Base-by-base conservation (phyloP, 2,329 filamentous ascomycete genomes). In the Rhynchosporium secalis region DNA sequence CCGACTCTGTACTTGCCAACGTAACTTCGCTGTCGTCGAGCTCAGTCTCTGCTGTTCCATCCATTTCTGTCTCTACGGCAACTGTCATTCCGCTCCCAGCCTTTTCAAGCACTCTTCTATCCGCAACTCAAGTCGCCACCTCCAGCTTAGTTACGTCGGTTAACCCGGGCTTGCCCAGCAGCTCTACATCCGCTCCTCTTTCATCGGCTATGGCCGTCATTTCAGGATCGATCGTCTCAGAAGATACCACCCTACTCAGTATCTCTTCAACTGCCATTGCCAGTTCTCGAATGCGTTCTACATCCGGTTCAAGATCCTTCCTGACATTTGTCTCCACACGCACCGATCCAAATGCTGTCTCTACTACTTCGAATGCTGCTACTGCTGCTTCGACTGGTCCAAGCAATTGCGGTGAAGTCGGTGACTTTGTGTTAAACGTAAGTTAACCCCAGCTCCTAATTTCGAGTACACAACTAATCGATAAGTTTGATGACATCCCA, bases 401-500 rank as follows among this genome's bases (percentile, higher is more conserved):
- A 33, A 65, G 62, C 36, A 55, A 49, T 6, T 73, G 72, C 56
- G 70, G 70, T 40, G 68, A 72, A 52, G 52, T 61, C 48, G 71
- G 69, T 49, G 64, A 71, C 52, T 74, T 72, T 43, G 64, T 63
- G 3, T 55, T 74, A 29, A 70, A 63, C 49, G 72, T 71, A 68
- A 67, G 69, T 63, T 40, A 10, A 36, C 6, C 28, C 26, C 3
- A 8, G n/a, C 13, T 51, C 3, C 43, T 31, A 43, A 31, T 3
- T 12, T 20, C 13, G 3, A 41, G 10, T 3, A n/a, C 4, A 54
- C 12, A 36, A n/a, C 38, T 13, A 54, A 8, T 4, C n/a, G 15
- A 26, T 3, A 47, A 73, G 69, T 74, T 73, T 60, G 72, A 74
- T 61, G 71, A 74, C 45, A 65, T 73, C 15, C 72, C 72, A 15